Percentiles rank a stretch among this genome's conserved stretches.
Conservation (phyloP, 495 filamentous ascomycete genomes). For the Lasiosphaeriaceae sp. region DNA sequence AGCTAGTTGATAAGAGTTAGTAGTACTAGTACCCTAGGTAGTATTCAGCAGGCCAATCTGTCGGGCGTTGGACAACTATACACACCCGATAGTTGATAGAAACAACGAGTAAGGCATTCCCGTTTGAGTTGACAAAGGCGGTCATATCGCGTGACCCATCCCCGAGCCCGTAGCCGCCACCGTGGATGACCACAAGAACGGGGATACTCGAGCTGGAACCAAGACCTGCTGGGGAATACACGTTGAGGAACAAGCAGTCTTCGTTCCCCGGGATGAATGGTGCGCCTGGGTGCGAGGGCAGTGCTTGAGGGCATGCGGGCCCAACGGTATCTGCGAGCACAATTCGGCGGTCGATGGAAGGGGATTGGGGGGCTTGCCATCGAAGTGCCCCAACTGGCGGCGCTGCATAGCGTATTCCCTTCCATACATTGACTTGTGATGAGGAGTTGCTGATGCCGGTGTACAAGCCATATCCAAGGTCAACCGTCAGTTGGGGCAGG, state of each 20-base stretch:
- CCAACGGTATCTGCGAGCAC: constrained; percentile 1
- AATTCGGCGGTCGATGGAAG: background rate
- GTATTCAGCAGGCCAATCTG: constrained; percentile 5
- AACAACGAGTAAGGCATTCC: constrained; percentile 26
- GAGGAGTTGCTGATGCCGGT: constrained; percentile 3
- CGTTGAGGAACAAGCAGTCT: constrained; percentile 41
- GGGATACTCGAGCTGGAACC: constrained; percentile 24
- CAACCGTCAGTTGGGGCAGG: background rate
- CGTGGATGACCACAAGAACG: constrained; percentile 41
- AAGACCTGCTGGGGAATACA: constrained; percentile 26
- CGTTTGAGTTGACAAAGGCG: constrained; percentile 12
- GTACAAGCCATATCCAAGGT: constrained; percentile 9
- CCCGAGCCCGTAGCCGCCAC: constrained; percentile 38
- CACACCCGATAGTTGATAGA: constrained; percentile 27
- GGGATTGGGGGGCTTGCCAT: constrained; percentile 32
- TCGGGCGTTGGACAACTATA: background rate
- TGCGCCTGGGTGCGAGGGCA: constrained; percentile 8
- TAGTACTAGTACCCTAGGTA: no score
- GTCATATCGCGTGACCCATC: constrained; percentile 29
- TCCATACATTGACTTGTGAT: constrained; percentile 8
- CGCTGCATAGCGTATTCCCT: constrained; percentile 36
- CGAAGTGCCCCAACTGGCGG: constrained; percentile 26
- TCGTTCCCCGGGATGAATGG: constrained; percentile 22
- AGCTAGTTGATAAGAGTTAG: constrained; percentile 19
- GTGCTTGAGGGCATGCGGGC: constrained; percentile 12